Base-by-base conservation (phyloP, 768 basidiomycete genomes). In the Lactifluus volemus region DNA sequence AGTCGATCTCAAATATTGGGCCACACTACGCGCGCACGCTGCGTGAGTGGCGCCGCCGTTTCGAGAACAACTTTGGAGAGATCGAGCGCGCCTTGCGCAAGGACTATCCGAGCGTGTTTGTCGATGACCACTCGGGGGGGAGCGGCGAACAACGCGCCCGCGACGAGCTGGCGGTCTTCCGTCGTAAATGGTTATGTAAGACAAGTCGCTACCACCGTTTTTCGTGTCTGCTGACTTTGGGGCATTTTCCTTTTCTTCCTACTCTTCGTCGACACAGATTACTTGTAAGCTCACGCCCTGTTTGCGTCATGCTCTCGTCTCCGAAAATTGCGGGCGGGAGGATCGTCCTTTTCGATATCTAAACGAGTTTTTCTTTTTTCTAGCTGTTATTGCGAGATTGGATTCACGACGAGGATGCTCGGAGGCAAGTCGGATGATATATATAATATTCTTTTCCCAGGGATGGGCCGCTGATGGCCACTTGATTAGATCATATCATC, bases 1-100 rank as follows among this genome's bases (percentile, higher is more conserved):
- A 64, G 3, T 58, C 61, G 29, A 58, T 66, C 36, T 53, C 51
- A 38, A 61, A 66, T 15, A 56, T 65, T 15, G 61, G 58, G 1
- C 83, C 84, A 32, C 84, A 89, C 68, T 90, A 89, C 69, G 83
- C 87, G 9, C 83, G 87, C n/a, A 89, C 89, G 14, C 76, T 91
- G 7, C 79, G 88, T 21, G 88, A 89, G 73, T 91, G 89, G 89
- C 75, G 83, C 11, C 69, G 73, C 29, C 76, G 84, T 9, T 90
- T 90, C 73, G 67, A 81, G 51, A 72, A 73, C 21, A 72, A 75
- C 30, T 92, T 88, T 67, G 81, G 84, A 34, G 71, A 70, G 11
- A 75, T 79, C 34, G 58, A 54, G n/a, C n/a, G 38, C 66, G 71
- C 85, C 0, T 72, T 90, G 56, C 74, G 76, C 67, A 72, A 73